phyloP scores from a whole-genome alignment of 2,329 filamentous ascomycete species.

The Monilinia fructicola region DNA sequence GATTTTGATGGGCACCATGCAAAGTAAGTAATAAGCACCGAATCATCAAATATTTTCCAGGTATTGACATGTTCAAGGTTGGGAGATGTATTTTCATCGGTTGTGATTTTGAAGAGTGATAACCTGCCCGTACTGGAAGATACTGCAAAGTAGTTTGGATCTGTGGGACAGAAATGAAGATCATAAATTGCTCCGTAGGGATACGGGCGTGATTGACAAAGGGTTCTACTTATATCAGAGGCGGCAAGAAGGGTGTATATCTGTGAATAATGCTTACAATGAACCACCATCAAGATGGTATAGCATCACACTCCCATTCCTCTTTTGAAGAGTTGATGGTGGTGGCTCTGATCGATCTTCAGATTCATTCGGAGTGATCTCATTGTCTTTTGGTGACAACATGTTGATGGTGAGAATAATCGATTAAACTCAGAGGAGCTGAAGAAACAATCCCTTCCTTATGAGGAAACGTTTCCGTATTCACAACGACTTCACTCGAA shows the following conservation, averaged over 20 bases:
- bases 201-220: constrained; percentile 60
- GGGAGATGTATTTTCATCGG: constrained; percentile 24
- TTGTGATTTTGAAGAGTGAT: constrained; percentile 57
- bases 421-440: constrained; percentile 14
- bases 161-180: constrained; percentile 70
- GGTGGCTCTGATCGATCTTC: constrained; percentile 23
- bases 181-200: constrained; percentile 74
- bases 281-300: constrained; percentile 19
- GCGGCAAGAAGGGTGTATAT: neutral
- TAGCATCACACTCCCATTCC: constrained; percentile 68
- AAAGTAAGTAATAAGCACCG: constrained; percentile 31
- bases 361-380: neutral
- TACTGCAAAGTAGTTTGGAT: constrained; percentile 63
- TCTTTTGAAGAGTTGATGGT: constrained; percentile 53
- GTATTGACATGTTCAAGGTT: constrained; percentile 44
- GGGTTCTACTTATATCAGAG: constrained; percentile 45
- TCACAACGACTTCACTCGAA: constrained; percentile 1
- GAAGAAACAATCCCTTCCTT: constrained; percentile 13
- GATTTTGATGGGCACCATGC: constrained; percentile 25
- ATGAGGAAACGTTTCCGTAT: neutral
- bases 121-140: constrained; percentile 76
- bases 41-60: constrained; percentile 49
- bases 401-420: constrained; percentile 12
- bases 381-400: neutral
- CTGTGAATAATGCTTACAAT: constrained; percentile 16